phyloP scores from a whole-genome alignment of 768 basidiomycete species.

The Hirschioporus abietinus region DNA sequence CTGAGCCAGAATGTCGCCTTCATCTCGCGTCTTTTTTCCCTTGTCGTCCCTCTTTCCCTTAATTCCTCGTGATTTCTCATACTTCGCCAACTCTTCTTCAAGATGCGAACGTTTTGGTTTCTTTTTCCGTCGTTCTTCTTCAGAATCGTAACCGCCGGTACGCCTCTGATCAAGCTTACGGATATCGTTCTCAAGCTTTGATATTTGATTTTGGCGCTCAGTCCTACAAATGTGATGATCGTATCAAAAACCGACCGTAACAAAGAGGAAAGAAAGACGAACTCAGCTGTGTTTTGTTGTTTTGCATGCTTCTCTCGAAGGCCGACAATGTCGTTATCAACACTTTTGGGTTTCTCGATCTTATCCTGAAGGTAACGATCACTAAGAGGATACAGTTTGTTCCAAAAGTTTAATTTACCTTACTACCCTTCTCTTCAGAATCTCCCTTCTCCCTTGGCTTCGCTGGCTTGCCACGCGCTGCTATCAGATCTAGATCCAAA shows the following conservation, averaged over 20 bases:
- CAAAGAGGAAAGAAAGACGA: conserved; percentile 15
- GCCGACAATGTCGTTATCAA: conserved; percentile 49
- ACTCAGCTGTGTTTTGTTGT: conserved; percentile 65
- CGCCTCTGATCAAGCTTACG: conserved; percentile 65
- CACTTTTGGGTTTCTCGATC: conserved; percentile 18
- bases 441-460: conserved; percentile 20
- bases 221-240: conserved; percentile 31
- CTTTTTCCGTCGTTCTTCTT: conserved; percentile 56
- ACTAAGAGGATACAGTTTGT: neutral
- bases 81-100: conserved; percentile 78
- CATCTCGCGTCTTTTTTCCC: conserved; percentile 51
- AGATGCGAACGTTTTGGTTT: conserved; percentile 61
- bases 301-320: conserved; percentile 74
- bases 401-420: neutral
- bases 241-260: conserved; percentile 1
- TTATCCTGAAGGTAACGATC: neutral
- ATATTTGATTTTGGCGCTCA: conserved; percentile 66
- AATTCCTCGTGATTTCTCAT: conserved; percentile 58
- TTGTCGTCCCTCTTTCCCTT: conserved; percentile 46
- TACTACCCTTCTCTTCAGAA: conserved; percentile 27
- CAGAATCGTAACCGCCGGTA: conserved; percentile 55
- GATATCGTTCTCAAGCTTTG: conserved; percentile 85
- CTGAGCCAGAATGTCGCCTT: conserved; percentile 63
- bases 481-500: conserved; percentile 12
- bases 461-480: conserved; percentile 11